phyloP scores from a whole-genome alignment of 2,329 filamentous ascomycete genomes.

The Botrytis deweyae region DNA sequence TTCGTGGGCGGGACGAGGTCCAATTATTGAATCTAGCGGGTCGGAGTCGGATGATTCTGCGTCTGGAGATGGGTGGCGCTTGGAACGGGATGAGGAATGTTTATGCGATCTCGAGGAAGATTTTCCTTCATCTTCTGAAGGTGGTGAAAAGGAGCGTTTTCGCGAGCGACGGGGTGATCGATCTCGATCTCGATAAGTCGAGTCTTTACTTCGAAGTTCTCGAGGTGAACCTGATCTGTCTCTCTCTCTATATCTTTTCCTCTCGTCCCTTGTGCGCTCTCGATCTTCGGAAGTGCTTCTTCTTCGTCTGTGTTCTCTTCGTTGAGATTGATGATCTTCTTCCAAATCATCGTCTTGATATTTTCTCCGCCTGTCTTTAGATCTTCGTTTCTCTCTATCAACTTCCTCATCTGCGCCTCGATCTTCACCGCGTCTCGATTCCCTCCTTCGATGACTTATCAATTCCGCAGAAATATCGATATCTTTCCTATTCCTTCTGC shows the following conservation, averaged over 20 bases:
- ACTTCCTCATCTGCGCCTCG: conserved; percentile 10
- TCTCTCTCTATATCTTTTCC: conserved; percentile 26
- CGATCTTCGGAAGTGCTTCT: conserved; percentile 28
- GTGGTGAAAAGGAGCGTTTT: conserved; percentile 22
- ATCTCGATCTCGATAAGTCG: conserved; percentile 37
- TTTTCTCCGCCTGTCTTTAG: conserved; percentile 12
- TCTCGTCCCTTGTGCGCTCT: conserved; percentile 25
- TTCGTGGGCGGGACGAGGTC: conserved; percentile 61
- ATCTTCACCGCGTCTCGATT: conserved; percentile 14
- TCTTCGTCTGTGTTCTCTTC: conserved; percentile 39
- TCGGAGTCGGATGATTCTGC: conserved; percentile 58
- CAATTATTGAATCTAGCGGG: conserved; percentile 72
- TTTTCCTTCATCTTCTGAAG: background rate
- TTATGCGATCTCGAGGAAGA: background rate
- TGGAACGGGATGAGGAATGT: conserved; percentile 21
- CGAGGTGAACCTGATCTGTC: conserved; percentile 33
- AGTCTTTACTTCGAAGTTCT: conserved; percentile 32
- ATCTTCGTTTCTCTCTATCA: background rate
- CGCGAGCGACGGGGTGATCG: conserved; percentile 31
- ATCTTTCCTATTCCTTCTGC: conserved; percentile 10
- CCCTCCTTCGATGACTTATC: conserved; percentile 14
- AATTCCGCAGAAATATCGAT: conserved; percentile 12
- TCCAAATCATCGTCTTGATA: conserved; percentile 15
- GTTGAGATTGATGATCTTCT: conserved; percentile 22
- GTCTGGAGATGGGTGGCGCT: conserved; percentile 14